A percentile compares a stretch with the other conserved stretches of the same genome.
These are phyloP conservation scores for Ustilago trichophora DNA, from an alignment of 1,284 basidiomycete genomes.

Conservation along the genomic window DNA sequence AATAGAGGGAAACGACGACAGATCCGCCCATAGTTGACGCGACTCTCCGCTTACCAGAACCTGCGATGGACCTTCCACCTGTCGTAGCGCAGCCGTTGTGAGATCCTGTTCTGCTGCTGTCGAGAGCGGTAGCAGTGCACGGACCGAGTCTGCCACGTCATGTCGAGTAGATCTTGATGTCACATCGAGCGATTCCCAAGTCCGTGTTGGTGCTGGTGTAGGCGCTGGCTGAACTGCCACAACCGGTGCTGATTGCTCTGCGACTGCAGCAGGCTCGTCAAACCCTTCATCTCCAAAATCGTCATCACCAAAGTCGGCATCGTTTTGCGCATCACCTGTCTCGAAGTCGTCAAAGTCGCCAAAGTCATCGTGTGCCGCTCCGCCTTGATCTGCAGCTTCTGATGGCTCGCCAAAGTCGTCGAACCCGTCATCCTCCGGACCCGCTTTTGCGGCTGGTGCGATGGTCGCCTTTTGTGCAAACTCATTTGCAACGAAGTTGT, in stretches of 20 bases:
- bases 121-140: conserved; percentile 25
- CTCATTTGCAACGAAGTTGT: background rate
- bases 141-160: conserved; percentile 17
- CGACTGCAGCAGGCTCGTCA: conserved; percentile 1
- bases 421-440: conserved; percentile 39
- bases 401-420: conserved; percentile 44
- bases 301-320: conserved; percentile 24
- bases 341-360: conserved; percentile 53
- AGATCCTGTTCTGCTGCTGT: conserved; percentile 30
- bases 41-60: conserved; percentile 44
- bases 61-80: conserved; percentile 53
- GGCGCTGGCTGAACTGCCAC: background rate
- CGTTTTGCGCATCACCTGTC: conserved; percentile 21
- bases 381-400: conserved; percentile 2
- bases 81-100: conserved; percentile 31
- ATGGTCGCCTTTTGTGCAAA: conserved; percentile 4
- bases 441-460: background rate
- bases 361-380: conserved; percentile 34
- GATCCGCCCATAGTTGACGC: conserved; percentile 36
- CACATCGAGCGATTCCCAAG: conserved; percentile 29
- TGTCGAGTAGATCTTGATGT: conserved; percentile 19
- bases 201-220: conserved; percentile 10
- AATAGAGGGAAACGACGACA: conserved; percentile 33
- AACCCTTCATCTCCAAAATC: too few relatives aligned
- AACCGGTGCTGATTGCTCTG: background rate